Evolutionary conservation across 352 stramenopile species (phyloP).

Genomic region (Globisporangium yorkense): DNA sequence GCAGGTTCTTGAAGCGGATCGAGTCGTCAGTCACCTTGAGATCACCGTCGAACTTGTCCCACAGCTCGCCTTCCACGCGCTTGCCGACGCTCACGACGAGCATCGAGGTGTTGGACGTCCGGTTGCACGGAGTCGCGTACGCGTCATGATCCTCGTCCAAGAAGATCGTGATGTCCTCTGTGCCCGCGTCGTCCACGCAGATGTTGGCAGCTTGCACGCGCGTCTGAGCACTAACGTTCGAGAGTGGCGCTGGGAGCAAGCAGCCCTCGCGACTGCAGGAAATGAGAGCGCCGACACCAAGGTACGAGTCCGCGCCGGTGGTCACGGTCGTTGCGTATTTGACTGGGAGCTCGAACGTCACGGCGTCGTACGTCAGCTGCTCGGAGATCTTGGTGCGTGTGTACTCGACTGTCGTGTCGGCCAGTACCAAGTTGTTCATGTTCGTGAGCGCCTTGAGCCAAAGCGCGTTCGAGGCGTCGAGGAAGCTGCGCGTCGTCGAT

Average conservation of each 20-base stretch:
- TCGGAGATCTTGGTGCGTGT: slow-evolving; percentile 8
- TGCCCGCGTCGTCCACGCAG: slow-evolving; percentile 11
- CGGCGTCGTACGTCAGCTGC: slow-evolving; percentile 11
- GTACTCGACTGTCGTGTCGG: slow-evolving; percentile 7
- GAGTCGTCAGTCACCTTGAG: no score
- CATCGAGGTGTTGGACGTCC: slow-evolving; percentile 11
- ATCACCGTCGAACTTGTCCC: not conserved
- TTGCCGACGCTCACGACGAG: slow-evolving; percentile 3
- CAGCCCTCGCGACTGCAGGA: slow-evolving; percentile 7
- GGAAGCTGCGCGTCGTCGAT: not conserved
- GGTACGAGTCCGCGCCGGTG: not conserved
- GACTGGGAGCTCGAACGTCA: slow-evolving; percentile 17
- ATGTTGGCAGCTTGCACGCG: slow-evolving; percentile 11
- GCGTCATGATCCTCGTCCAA: not conserved
- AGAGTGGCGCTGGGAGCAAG: not conserved
- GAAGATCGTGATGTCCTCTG: slow-evolving; percentile 6
- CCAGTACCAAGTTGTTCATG: not conserved
- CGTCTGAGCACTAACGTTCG: not conserved
- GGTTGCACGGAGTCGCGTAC: not conserved
- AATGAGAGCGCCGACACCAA: not conserved
- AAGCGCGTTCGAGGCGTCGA: not conserved
- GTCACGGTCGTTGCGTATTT: not conserved
- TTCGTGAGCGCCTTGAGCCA: not conserved
- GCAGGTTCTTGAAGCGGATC: slow-evolving; percentile 1
- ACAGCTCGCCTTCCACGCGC: not conserved